Base-by-base conservation (phyloP, 2,329 filamentous ascomycete genomes). In the Onygena corvina region DNA sequence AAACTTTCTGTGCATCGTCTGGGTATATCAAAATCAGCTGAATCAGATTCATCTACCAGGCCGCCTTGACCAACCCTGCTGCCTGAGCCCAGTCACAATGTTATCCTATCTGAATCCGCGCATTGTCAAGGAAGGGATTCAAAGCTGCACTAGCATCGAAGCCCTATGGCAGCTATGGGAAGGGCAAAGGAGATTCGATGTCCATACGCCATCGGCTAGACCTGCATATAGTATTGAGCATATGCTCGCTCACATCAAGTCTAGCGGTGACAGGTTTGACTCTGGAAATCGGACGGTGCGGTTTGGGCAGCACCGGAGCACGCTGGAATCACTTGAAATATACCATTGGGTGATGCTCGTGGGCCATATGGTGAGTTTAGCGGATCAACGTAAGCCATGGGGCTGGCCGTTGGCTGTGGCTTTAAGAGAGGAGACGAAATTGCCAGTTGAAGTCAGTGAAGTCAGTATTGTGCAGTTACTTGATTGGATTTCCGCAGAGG, bases 301-400 rank as follows among this genome's bases (percentile, higher is more conserved):
- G 42, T 64, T 64, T 51, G 54, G 60, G 3, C 61, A 64, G 45
- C 59, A 60, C 31, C 51, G 52, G 21, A 57, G 54, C 1, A 60
- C 58, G 6, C 44, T 61, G 3, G 52, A 60, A 25, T 36, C 49
- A 5, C 40, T 48, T 1, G 56, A 59, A 20, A 52, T 61, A 7
- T 48, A 57, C 3, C 52, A 61, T 18, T 64, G 61, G 60, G 51
- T 61, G 34, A 53, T 54, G 21, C 50, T 64, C 7, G 46, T 57
- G 12, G 50, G 52, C 5, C 51, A 48, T n/a, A 7, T 58, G 2
- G 49, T 59, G 7, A 30, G 44, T n/a, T 29, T 54, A 12, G 47
- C 48, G 16, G 47, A 55, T 11, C 51, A 44, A 16, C 48, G 50
- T 38, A 11, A 7, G 12, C 29, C 42, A 11, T 42, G 44, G 14